Conservation (phyloP, 2,329 filamentous ascomycete species). For the Hirsutella minnesotensis region DNA sequence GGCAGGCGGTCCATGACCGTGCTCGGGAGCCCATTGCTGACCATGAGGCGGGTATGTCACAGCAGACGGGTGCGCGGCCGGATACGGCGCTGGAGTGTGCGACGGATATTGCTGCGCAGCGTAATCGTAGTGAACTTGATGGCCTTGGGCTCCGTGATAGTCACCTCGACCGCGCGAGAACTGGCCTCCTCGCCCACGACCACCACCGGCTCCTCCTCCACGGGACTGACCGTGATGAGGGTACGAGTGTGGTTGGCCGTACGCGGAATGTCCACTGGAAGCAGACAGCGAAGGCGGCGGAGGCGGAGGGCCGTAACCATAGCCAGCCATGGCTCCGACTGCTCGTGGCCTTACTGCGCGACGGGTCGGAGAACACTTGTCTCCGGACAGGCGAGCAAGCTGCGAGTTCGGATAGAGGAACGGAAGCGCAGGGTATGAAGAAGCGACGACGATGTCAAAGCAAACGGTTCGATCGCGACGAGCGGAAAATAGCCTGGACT, state of each 20-base stretch:
- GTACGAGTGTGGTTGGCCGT: conserved; percentile 27
- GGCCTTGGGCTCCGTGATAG: conserved; percentile 24
- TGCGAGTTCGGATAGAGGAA: neutral
- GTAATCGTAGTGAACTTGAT: conserved; percentile 31
- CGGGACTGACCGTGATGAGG: conserved; percentile 23
- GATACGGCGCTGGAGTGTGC: conserved; percentile 17
- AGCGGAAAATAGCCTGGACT: no score
- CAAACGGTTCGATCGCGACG: no score
- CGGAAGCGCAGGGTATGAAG: neutral
- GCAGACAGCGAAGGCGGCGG: conserved; percentile 33
- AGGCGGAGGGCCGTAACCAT: conserved; percentile 43
- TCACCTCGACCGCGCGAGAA: conserved; percentile 25
- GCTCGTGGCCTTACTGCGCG: conserved; percentile 3
- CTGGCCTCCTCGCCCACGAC: conserved; percentile 28
- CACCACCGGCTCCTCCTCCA: conserved; percentile 24
- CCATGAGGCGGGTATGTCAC: conserved; percentile 24
- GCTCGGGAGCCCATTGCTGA: conserved; percentile 30
- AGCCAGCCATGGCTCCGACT: conserved; percentile 28
- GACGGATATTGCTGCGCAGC: conserved; percentile 23
- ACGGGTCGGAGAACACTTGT: conserved; percentile 9
- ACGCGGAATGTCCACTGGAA: conserved; percentile 20
- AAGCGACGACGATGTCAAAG: neutral
- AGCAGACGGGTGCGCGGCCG: conserved; percentile 22
- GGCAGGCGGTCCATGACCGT: conserved; percentile 19
- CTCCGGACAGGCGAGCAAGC: conserved; percentile 1